phyloP scores from a whole-genome alignment of 1,139 yeast genomes.

The Kluyveromyces sp. region DNA sequence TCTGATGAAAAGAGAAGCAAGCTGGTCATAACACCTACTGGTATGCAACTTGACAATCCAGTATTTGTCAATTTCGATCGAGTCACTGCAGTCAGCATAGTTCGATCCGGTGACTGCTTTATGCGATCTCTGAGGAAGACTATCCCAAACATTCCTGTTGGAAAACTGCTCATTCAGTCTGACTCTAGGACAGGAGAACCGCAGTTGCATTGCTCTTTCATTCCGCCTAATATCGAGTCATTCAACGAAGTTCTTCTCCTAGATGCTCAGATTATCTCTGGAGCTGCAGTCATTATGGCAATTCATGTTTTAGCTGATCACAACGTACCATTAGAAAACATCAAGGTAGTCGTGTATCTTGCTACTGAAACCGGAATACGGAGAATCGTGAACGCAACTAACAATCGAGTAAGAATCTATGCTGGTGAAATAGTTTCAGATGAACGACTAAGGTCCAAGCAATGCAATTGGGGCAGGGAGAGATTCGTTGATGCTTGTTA shows the following conservation, averaged over 20 bases:
- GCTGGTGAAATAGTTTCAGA: slow-evolving; percentile 56
- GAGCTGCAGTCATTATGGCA: slow-evolving; percentile 94
- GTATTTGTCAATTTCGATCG: slow-evolving; percentile 36
- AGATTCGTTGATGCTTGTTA: slow-evolving; percentile 73
- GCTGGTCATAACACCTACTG: slow-evolving; percentile 42
- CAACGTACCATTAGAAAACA: slow-evolving; percentile 54
- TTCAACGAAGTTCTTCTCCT: slow-evolving; percentile 53
- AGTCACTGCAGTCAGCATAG: slow-evolving; percentile 67
- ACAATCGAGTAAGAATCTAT: slow-evolving; percentile 52
- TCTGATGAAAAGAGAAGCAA: slow-evolving; percentile 23
- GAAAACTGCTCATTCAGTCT: slow-evolving; percentile 80
- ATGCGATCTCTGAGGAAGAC: slow-evolving; percentile 68
- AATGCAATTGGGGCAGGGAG: slow-evolving; percentile 45
- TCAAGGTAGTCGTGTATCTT: slow-evolving; percentile 62
- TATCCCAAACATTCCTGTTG: slow-evolving; percentile 70
- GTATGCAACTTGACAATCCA: slow-evolving; percentile 37
- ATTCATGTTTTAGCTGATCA: slow-evolving; percentile 82
- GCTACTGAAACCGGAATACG: slow-evolving; percentile 81
- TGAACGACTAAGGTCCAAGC: slow-evolving; percentile 23
- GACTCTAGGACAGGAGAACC: slow-evolving; percentile 91
- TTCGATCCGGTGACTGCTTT: slow-evolving; percentile 91
- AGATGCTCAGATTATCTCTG: slow-evolving; percentile 86
- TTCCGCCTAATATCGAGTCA: slow-evolving; percentile 38
- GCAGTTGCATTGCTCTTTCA: slow-evolving; percentile 67
- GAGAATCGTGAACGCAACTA: slow-evolving; percentile 68